Evolutionary conservation across 352 stramenopile species (phyloP).

Genomic region (Phytopythium montanum): DNA sequence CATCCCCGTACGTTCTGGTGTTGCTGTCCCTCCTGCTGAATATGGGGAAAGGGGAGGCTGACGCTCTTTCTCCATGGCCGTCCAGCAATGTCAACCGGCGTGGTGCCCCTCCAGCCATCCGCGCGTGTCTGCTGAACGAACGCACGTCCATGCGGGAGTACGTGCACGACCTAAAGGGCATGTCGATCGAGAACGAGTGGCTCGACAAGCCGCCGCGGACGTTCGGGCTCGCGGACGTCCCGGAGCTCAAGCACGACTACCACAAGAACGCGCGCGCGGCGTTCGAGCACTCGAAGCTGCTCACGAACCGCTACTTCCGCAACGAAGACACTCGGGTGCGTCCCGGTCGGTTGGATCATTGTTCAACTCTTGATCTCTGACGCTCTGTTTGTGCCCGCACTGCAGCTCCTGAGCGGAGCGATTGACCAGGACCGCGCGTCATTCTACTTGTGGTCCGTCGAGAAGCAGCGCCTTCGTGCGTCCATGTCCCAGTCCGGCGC

Average conservation of each 20-base stretch:
- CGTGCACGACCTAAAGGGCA: slow-evolving; percentile 74
- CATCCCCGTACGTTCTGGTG: slow-evolving; percentile 64
- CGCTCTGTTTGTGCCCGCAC: slow-evolving; percentile 3
- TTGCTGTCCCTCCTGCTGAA: slow-evolving; percentile 5
- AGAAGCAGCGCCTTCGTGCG: slow-evolving; percentile 55
- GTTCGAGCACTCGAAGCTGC: slow-evolving; percentile 66
- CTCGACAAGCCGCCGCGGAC: slow-evolving; percentile 40
- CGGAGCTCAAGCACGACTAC: slow-evolving; percentile 54
- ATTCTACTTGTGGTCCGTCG: slow-evolving; percentile 86
- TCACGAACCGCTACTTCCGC: slow-evolving; percentile 62
- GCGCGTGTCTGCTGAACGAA: slow-evolving; percentile 77
- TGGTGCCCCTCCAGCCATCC: slow-evolving; percentile 79
- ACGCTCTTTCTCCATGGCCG: slow-evolving; percentile 3
- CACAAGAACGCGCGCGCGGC: slow-evolving; percentile 38
- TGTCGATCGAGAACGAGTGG: slow-evolving; percentile 71
- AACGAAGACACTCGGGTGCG: slow-evolving; percentile 60
- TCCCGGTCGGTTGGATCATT: neutral
- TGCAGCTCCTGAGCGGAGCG: slow-evolving; percentile 66
- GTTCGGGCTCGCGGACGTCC: slow-evolving; percentile 42
- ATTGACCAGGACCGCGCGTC: slow-evolving; percentile 68
- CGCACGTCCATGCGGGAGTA: slow-evolving; percentile 86
- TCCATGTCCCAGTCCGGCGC: slow-evolving; percentile 68
- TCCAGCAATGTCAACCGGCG: slow-evolving; percentile 84
- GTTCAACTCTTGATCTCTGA: neutral
- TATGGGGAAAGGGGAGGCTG: slow-evolving; percentile 5